Evolutionary conservation across 192 early-diverging fungal species (phyloP).

Genomic region (Dispira parvispora): DNA sequence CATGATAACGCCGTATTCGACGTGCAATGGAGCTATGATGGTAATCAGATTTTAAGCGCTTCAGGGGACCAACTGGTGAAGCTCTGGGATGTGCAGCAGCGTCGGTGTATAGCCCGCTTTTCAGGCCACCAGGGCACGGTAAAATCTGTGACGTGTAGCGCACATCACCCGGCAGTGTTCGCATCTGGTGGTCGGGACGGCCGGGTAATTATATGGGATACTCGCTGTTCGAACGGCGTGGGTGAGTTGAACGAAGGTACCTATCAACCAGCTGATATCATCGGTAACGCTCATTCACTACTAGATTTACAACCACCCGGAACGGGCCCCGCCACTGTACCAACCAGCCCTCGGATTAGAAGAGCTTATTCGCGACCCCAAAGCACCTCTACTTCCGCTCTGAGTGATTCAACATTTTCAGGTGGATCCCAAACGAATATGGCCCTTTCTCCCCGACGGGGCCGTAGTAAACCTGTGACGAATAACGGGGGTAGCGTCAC

Average conservation of each 20-base stretch:
- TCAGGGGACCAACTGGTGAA: slow-evolving; percentile 57
- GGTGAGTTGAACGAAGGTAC: slow-evolving; percentile 9
- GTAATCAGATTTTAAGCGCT: slow-evolving; percentile 46
- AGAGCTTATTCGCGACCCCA: too few relatives aligned
- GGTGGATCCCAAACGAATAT: too few relatives aligned
- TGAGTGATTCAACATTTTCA: too few relatives aligned
- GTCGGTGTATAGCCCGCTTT: slow-evolving; percentile 33
- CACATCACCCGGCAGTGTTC: slow-evolving; percentile 38
- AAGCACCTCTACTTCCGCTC: too few relatives aligned
- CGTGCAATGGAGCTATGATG: slow-evolving; percentile 55
- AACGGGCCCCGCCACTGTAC: too few relatives aligned
- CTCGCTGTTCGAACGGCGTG: slow-evolving; percentile 29
- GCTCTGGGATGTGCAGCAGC: slow-evolving; percentile 59
- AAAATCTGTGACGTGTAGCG: slow-evolving; percentile 45
- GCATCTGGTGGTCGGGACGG: slow-evolving; percentile 59
- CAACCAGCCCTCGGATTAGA: too few relatives aligned
- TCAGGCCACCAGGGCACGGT: slow-evolving; percentile 50
- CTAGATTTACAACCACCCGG: too few relatives aligned
- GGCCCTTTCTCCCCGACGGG: background rate
- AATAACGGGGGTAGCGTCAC: background rate
- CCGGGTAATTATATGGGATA: slow-evolving; percentile 57
- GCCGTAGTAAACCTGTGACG: background rate
- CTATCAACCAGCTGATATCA: slow-evolving; percentile 20
- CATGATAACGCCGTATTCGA: slow-evolving; percentile 77
- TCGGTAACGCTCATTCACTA: slow-evolving; percentile 17